Conservation (phyloP, 129 eudicot genomes). For the Glebionis coronaria region DNA sequence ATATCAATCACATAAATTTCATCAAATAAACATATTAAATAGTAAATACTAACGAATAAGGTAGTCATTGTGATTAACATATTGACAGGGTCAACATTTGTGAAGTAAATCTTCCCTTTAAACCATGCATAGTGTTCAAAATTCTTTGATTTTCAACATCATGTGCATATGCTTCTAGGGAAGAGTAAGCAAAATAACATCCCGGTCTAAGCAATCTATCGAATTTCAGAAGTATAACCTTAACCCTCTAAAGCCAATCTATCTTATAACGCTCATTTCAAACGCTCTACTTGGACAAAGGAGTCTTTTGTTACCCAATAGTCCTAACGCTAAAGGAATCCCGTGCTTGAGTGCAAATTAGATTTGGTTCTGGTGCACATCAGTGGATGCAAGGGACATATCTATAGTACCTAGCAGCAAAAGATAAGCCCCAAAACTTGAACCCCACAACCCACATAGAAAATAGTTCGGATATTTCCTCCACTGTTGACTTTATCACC, state of each 20-base stretch:
- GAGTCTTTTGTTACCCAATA: constrained; percentile 79
- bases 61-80: background rate
- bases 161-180: constrained; percentile 93
- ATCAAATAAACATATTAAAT: background rate
- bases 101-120: constrained; percentile 33
- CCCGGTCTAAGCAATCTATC: constrained; percentile 91
- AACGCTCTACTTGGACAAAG: constrained; percentile 84
- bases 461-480: constrained; percentile 72
- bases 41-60: background rate
- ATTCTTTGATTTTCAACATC: constrained; percentile 75
- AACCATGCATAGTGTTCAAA: constrained; percentile 76
- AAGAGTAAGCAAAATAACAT: constrained; percentile 82
- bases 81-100: background rate
- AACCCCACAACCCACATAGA: constrained; percentile 82
- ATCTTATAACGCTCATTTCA: constrained; percentile 80
- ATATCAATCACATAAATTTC: background rate
- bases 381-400: constrained; percentile 85
- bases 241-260: constrained; percentile 92
- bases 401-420: constrained; percentile 65
- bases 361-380: constrained; percentile 83
- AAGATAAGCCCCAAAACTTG: constrained; percentile 89
- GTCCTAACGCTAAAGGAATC: constrained; percentile 70
- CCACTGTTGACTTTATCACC: constrained; percentile 66
- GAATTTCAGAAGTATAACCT: constrained; percentile 63
- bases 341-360: constrained; percentile 87